Base-by-base conservation (phyloP, 2,329 filamentous ascomycete genomes). In the Sporothrix brunneoviolacea region DNA sequence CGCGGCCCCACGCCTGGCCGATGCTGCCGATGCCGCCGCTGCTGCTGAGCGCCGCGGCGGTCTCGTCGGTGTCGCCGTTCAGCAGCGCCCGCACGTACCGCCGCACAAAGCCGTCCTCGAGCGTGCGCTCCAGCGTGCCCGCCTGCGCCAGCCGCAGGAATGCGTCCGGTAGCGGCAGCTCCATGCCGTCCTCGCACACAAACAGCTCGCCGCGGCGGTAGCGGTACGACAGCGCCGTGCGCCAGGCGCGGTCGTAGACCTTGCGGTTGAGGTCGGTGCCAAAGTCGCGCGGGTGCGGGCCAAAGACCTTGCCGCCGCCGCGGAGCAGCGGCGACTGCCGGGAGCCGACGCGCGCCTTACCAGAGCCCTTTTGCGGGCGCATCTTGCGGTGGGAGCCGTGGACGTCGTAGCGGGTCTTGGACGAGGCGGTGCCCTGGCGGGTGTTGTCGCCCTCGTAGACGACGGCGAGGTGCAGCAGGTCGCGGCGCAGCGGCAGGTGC, bases 221-320 rank as follows among this genome's bases (percentile, higher is more conserved):
- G 54, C 93, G 83, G 73, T 95, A 95, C 63, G 86, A 93, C 57
- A 98, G 77, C 10, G 93, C 93, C 38, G 87, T 97, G 64, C 93
- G 82, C 88, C 89, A 97, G 9, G 93, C 93, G 60, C 94, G 77
- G 69, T 97, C 91, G 72, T 98, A 98, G 42, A 95, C 81, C 73
- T 97, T 97, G 64, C 79, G 78, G 60, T 86, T 90, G 50, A 98
- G 75, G 15, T 79, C 78, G 19, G 91, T 94, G 54, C 81, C 80
- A 64, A 98, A 98, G 70, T 97, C 89, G 65, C 93, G 80, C 22
- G 91, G 91, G 60, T 91, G 84, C 24, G 93, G 93, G n/a, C 93
- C 93, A 62, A 90, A 88, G 0, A 83, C 75, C 60, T 94, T 91
- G 68, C 90, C 91, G 68, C 93, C 93, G 57, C 93, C 93, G 55